Percentiles rank a stretch among this genome's conserved stretches.
Conservation (phyloP, 208 protist genomes). For the Crithidia fasciculata region DNA sequence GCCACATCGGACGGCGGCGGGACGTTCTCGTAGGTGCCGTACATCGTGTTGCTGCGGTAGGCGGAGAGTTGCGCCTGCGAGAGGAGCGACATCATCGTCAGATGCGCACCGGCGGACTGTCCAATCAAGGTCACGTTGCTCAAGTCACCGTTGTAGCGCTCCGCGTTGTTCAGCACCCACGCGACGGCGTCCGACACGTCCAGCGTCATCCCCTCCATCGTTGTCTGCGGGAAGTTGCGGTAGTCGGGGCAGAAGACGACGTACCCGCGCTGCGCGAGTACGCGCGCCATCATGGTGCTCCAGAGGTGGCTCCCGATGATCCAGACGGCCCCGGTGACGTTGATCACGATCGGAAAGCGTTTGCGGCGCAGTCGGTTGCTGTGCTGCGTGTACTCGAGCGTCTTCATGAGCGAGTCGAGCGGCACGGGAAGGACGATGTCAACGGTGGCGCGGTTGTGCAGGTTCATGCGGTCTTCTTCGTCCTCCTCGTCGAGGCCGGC, state of each 20-base stretch:
- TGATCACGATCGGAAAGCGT: conserved; percentile 82
- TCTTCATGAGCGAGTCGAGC: conserved; percentile 61
- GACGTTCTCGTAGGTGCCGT: conserved; percentile 33
- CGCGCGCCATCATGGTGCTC: conserved; percentile 77
- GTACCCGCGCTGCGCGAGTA: conserved; percentile 80
- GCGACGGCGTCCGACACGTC: conserved; percentile 87
- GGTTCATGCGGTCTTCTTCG: conserved; percentile 61
- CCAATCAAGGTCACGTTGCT: conserved; percentile 79
- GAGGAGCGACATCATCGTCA: conserved; percentile 87
- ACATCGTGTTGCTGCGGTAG: conserved; percentile 41
- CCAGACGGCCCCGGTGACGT: conserved; percentile 79
- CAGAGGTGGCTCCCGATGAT: conserved; percentile 89
- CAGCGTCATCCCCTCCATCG: conserved; percentile 90
- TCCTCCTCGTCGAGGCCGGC: conserved; percentile 38
- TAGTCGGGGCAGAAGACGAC: conserved; percentile 93
- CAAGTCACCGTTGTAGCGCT: conserved; percentile 87
- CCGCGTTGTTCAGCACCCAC: conserved; percentile 87
- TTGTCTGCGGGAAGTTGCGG: conserved; percentile 92
- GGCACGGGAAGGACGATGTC: conserved; percentile 65
- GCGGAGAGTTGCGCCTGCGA: conserved; percentile 81
- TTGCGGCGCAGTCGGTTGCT: conserved; percentile 51
- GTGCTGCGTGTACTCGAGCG: conserved; percentile 50
- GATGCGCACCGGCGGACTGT: conserved; percentile 85
- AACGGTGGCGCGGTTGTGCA: conserved; percentile 73
- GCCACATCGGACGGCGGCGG: conserved; percentile 47